Percentiles rank a stretch among this genome's conserved stretches.
Evolutionary conservation across 345 rosid genomes (phyloP).

Genomic region (Brassica juncea): DNA sequence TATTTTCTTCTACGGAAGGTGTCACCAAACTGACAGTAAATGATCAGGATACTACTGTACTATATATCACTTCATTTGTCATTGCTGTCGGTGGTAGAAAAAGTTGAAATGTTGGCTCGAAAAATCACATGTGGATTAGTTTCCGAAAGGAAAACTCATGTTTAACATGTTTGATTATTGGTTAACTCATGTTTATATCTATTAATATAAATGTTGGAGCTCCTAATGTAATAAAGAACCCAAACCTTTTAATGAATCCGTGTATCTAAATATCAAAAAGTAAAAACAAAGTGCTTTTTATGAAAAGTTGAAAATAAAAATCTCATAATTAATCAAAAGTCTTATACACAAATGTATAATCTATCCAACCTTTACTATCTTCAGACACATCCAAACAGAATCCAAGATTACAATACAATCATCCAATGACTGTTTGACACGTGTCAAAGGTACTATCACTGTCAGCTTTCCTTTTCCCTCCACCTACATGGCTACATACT

Average conservation of each 20-base stretch:
- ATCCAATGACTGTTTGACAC: constrained; percentile 18
- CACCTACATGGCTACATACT: constrained; percentile 36
- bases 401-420: constrained; percentile 35
- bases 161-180: not conserved
- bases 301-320: constrained; percentile 3
- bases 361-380: constrained; percentile 31
- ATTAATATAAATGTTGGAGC: not conserved
- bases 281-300: not conserved
- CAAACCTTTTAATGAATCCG: not conserved
- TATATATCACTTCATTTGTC: constrained; percentile 29
- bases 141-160: not conserved
- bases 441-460: constrained; percentile 30
- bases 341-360: not conserved
- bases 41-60: constrained; percentile 23
- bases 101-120: not conserved
- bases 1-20: not conserved
- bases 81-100: not conserved
- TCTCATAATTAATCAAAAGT: constrained; percentile 8
- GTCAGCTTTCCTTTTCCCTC: constrained; percentile 24
- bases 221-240: not conserved
- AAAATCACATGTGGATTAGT: not conserved
- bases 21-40: constrained; percentile 29
- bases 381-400: constrained; percentile 44
- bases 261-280: not conserved
- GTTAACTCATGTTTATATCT: not conserved